Percentiles rank a stretch among this genome's conserved stretches.
Evolutionary conservation across 1,284 basidiomycete genomes (phyloP).

Genomic region (Meira nashicola): DNA sequence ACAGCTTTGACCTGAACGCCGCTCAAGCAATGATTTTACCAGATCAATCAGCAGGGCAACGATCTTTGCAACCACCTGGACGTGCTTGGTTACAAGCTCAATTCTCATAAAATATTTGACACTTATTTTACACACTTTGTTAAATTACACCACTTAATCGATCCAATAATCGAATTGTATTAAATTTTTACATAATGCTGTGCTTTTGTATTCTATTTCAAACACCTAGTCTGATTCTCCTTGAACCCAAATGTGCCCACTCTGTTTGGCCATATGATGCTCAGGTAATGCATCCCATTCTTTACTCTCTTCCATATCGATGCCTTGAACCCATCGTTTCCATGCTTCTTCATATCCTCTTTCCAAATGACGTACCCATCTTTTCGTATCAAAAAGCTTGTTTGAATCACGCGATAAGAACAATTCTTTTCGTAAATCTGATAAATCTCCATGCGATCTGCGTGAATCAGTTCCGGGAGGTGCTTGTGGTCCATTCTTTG

Average conservation of each 20-base stretch:
- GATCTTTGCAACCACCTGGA: too few species aligned
- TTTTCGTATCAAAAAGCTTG: constrained; percentile 61
- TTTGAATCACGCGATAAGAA: constrained; percentile 59
- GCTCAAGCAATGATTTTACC: too few species aligned
- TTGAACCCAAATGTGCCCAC: constrained; percentile 14
- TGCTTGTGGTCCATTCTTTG: constrained; percentile 14
- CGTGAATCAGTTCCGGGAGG: constrained; percentile 26
- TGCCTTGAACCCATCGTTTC: constrained; percentile 61
- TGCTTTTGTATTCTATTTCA: too few species aligned
- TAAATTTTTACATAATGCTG: too few species aligned
- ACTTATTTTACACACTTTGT: too few species aligned
- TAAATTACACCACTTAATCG: too few species aligned
- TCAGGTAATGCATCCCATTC: constrained; percentile 47
- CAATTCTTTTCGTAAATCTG: constrained; percentile 45
- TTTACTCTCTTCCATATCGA: constrained; percentile 56
- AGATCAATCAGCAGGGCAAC: too few species aligned
- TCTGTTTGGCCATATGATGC: constrained; percentile 4
- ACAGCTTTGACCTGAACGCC: too few species aligned
- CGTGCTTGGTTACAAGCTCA: too few species aligned
- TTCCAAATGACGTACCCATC: constrained; percentile 62
- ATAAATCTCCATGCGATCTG: constrained; percentile 21
- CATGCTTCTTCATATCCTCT: constrained; percentile 59
- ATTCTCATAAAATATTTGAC: too few species aligned
- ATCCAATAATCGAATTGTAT: too few species aligned
- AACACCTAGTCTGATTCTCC: neutral